Conservation (phyloP, 2,329 filamentous ascomycete species). For the Zelopaecilomyces penicillatus region DNA sequence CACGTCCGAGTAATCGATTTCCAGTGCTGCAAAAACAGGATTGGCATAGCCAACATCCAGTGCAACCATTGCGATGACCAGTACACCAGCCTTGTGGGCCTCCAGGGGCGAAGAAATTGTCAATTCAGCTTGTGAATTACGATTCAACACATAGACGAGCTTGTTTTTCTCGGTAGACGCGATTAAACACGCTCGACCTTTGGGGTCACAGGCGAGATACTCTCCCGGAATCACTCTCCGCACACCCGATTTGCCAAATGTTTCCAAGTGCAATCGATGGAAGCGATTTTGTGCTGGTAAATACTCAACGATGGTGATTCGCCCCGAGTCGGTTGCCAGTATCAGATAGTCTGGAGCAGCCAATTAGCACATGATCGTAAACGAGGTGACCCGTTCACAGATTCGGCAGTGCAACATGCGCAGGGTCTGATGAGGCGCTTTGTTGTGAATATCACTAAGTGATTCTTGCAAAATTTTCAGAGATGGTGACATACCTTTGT, state of each 20-base stretch:
- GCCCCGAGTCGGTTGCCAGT: conserved; percentile 88
- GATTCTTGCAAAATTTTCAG: conserved; percentile 2
- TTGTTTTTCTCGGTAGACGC: conserved; percentile 98
- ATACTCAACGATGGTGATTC: conserved; percentile 91
- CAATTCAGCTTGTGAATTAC: conserved; percentile 87
- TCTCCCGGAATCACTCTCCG: conserved; percentile 91
- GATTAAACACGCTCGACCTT: conserved; percentile 89
- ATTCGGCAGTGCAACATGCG: conserved; percentile 12
- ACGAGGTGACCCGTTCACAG: no score
- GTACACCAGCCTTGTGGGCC: conserved; percentile 83
- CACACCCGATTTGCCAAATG: conserved; percentile 94
- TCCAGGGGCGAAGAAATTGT: conserved; percentile 96
- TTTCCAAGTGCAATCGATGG: conserved; percentile 85
- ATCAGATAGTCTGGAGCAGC: conserved; percentile 76
- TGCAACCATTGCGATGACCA: conserved; percentile 81
- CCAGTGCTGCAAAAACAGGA: conserved; percentile 88
- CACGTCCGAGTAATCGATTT: conserved; percentile 84
- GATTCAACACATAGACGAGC: conserved; percentile 95
- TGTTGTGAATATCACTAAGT: conserved; percentile 10
- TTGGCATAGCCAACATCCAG: conserved; percentile 96
- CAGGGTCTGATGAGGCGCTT: conserved; percentile 16
- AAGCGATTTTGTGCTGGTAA: conserved; percentile 79
- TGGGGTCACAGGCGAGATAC: conserved; percentile 91
- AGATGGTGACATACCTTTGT: conserved; percentile 70
- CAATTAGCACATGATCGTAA: conserved; percentile 17